A percentile compares a stretch with the other conserved stretches of the same genome.
Evolutionary conservation across 345 rosid genomes (phyloP).

Genomic region (Aquilaria sinensis): DNA sequence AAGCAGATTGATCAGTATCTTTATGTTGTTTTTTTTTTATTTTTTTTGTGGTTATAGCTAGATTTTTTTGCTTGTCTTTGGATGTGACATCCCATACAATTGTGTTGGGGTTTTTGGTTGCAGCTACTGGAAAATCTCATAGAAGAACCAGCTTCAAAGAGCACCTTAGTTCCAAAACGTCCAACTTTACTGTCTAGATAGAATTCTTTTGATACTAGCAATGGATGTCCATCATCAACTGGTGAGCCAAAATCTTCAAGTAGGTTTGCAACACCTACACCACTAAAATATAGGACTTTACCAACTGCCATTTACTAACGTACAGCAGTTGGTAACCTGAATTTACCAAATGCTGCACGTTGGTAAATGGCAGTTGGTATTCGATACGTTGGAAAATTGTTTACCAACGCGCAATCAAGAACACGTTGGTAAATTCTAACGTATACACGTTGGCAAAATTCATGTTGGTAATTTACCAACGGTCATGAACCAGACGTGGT

Average conservation of each 20-base stretch:
- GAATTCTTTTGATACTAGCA: conserved; percentile 34
- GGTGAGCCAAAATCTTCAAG: conserved; percentile 36
- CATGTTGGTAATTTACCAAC: no score
- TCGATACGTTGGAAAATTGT: no score
- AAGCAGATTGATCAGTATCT: background rate
- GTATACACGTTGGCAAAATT: no score
- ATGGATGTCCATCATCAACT: conserved; percentile 64
- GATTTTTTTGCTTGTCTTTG: conserved; percentile 1
- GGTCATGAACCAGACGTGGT: no score
- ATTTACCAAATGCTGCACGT: no score
- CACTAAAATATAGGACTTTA: no score
- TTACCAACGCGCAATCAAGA: no score
- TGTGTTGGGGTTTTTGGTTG: conserved; percentile 17
- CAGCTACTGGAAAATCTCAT: conserved; percentile 46
- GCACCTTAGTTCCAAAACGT: conserved; percentile 28
- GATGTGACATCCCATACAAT: conserved; percentile 17
- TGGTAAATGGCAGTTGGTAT: no score
- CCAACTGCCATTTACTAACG: no score
- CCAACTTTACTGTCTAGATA: conserved; percentile 28
- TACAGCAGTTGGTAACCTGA: no score
- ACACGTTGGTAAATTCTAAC: no score
- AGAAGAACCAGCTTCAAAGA: conserved; percentile 39
- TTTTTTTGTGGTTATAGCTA: conserved; percentile 5
- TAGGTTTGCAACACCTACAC: conserved; percentile 59
- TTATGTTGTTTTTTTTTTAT: background rate